phyloP scores from a whole-genome alignment of 805 yeast species.

The Zygoascus biomembranicola region DNA sequence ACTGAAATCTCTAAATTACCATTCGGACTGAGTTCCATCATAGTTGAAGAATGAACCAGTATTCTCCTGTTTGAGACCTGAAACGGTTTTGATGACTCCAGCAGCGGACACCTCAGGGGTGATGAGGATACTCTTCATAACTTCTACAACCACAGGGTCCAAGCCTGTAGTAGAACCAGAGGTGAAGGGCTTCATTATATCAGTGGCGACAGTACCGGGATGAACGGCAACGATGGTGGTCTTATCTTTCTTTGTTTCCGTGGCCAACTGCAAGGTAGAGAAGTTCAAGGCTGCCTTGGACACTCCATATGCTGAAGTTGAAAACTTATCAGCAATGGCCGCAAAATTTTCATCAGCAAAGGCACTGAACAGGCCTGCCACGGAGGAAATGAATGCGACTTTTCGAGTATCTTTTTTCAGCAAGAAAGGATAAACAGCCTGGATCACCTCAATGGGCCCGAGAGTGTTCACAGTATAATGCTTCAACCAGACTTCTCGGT shows the following conservation, averaged over 20 bases:
- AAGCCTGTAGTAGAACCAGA: neutral
- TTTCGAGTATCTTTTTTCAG: constrained; percentile 18
- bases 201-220: constrained; percentile 37
- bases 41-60: too few relatives aligned
- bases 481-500: constrained; percentile 4
- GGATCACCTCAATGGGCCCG: constrained; percentile 21
- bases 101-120: constrained; percentile 23
- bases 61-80: constrained; percentile 15
- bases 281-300: constrained; percentile 35
- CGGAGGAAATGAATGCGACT: constrained; percentile 24
- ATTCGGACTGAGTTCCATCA: too few relatives aligned
- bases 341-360: constrained; percentile 4
- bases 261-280: constrained; percentile 22
- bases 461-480: constrained; percentile 21
- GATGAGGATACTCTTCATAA: neutral
- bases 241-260: constrained; percentile 23
- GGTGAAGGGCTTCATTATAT: constrained; percentile 19
- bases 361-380: constrained; percentile 21
- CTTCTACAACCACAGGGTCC: neutral
- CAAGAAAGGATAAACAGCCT: constrained; percentile 21
- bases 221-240: constrained; percentile 29
- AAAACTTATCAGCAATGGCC: neutral
- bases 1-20: too few relatives aligned
- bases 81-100: constrained; percentile 16
- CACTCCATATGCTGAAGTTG: constrained; percentile 28